phyloP scores from a whole-genome alignment of 139 green algal species.

The Chlorella sp. region DNA sequence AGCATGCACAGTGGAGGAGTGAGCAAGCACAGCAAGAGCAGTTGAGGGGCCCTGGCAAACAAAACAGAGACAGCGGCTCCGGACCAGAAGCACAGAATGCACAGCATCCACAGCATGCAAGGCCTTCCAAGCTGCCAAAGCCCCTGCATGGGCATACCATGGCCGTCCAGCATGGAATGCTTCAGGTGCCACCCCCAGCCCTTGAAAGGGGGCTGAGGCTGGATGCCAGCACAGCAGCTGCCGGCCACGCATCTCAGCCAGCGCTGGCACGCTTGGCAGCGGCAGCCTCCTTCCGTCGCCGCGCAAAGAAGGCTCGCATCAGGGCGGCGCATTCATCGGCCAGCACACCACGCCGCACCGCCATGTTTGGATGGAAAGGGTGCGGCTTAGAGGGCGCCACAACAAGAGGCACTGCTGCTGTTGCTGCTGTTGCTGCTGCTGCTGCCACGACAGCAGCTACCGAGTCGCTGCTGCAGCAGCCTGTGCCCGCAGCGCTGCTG shows the following conservation, averaged over 20 bases:
- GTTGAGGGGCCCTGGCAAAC: too few relatives aligned
- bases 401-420: neutral
- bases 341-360: constrained; percentile 68
- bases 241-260: constrained; percentile 18
- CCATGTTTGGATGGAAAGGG: constrained; percentile 71
- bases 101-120: too few relatives aligned
- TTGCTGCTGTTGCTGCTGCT: neutral
- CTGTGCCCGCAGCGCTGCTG: neutral
- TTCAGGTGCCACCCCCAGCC: too few relatives aligned
- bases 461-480: neutral
- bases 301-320: constrained; percentile 76
- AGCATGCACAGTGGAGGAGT: too few relatives aligned
- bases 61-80: too few relatives aligned
- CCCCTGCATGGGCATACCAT: too few relatives aligned
- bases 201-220: too few relatives aligned
- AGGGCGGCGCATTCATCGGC: constrained; percentile 66
- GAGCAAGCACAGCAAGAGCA: too few relatives aligned
- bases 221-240: neutral
- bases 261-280: neutral
- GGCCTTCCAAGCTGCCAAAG: too few relatives aligned
- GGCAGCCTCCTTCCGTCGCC: constrained; percentile 35
- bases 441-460: neutral
- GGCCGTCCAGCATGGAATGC: too few relatives aligned
- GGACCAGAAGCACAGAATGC: too few relatives aligned
- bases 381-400: constrained; percentile 43